Conservation (phyloP, 208 protist genomes). For the Novymonas esmeraldas region DNA sequence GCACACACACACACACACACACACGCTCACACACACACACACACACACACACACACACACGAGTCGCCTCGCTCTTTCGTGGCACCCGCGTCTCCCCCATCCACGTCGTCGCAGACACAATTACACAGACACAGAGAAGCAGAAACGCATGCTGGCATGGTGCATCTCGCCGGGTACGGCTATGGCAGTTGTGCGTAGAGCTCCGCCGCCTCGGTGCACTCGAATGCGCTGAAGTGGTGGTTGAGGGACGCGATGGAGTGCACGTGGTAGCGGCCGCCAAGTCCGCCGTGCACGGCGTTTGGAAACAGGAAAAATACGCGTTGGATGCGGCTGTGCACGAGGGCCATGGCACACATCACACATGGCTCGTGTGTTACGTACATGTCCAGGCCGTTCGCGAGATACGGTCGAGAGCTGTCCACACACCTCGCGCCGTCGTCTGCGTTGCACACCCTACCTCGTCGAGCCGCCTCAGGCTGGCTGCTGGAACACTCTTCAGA, state of each 20-base stretch:
- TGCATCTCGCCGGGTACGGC: too few relatives aligned
- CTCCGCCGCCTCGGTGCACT: constrained; percentile 39
- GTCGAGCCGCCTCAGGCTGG: not conserved
- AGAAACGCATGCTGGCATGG: too few relatives aligned
- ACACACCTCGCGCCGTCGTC: constrained; percentile 2
- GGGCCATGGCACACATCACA: constrained; percentile 94
- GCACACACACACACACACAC: not conserved
- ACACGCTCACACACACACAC: not conserved
- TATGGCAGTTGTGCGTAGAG: constrained; percentile 20
- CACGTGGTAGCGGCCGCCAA: constrained; percentile 64
- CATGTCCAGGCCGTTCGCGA: constrained; percentile 87
- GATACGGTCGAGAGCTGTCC: constrained; percentile 54
- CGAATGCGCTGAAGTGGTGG: constrained; percentile 80
- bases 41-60: not conserved
- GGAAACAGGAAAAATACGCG: constrained; percentile 84
- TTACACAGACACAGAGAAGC: too few relatives aligned
- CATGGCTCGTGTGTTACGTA: constrained; percentile 93
- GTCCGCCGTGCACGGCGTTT: constrained; percentile 72
- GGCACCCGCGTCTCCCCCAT: too few relatives aligned
- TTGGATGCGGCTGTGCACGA: constrained; percentile 90
- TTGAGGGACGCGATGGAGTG: constrained; percentile 86
- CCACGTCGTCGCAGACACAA: too few relatives aligned
- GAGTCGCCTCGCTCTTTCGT: too few relatives aligned
- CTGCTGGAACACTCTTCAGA: too few relatives aligned
- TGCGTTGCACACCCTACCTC: not conserved